Evolutionary conservation across 306 rosid genomes (phyloP).

Genomic region (Crataegus laevigata): DNA sequence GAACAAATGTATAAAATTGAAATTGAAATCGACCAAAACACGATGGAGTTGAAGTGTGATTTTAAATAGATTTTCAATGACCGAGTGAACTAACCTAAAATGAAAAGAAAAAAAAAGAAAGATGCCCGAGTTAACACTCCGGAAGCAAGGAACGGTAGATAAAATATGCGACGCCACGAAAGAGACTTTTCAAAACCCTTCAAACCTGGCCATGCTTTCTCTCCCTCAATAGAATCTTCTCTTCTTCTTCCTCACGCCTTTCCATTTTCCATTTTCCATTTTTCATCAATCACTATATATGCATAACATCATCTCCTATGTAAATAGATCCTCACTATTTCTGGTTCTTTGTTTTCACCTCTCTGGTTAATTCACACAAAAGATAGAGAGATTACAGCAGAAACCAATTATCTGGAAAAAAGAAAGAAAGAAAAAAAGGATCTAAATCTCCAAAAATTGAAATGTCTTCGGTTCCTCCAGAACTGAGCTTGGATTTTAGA

Average conservation of each 20-base stretch:
- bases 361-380: not conserved
- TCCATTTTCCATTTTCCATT: not conserved
- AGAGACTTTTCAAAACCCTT: constrained; percentile 30
- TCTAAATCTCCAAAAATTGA: not conserved
- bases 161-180: constrained; percentile 71
- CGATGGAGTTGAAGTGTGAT: too few species aligned
- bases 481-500: constrained; percentile 72
- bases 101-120: too few species aligned
- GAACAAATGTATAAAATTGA: too few species aligned
- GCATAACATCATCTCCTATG: not conserved
- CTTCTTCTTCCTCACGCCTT: not conserved
- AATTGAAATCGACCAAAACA: too few species aligned
- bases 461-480: constrained; percentile 75
- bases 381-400: not conserved
- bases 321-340: constrained; percentile 3
- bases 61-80: not conserved
- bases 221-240: constrained; percentile 4
- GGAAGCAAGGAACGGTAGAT: constrained; percentile 5
- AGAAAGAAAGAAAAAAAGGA: not conserved
- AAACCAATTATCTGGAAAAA: not conserved
- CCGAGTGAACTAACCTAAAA: not conserved
- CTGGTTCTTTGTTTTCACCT: not conserved
- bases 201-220: constrained; percentile 19
- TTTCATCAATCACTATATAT: not conserved
- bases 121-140: not conserved